Evolutionary conservation across 1,284 basidiomycete species (phyloP).

Genomic region (Dichomitus squalens): DNA sequence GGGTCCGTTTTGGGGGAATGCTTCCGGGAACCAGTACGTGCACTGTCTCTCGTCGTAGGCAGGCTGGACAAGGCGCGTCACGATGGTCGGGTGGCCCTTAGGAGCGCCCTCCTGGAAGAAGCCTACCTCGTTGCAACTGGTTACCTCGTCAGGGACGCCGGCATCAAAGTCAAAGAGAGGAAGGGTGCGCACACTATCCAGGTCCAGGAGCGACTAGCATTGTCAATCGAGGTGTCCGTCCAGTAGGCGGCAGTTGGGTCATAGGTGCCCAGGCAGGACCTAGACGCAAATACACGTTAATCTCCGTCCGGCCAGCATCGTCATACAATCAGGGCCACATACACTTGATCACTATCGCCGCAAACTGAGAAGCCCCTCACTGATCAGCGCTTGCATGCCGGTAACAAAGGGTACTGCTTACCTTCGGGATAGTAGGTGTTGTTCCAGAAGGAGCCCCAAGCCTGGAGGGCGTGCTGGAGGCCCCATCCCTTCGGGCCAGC

Average conservation of each 20-base stretch:
- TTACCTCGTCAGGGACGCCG: neutral
- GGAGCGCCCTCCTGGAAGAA: constrained; percentile 66
- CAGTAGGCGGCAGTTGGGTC: constrained; percentile 48
- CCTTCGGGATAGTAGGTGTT: constrained; percentile 43
- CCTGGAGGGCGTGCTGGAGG: constrained; percentile 56
- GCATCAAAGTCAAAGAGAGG: neutral
- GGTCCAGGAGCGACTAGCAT: constrained; percentile 55
- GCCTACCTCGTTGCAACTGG: constrained; percentile 70
- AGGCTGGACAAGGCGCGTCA: constrained; percentile 63
- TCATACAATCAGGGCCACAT: constrained; percentile 21
- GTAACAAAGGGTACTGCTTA: constrained; percentile 31
- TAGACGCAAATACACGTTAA: constrained; percentile 23
- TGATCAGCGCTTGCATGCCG: neutral
- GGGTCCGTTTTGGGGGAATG: constrained; percentile 43
- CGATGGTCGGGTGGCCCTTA: constrained; percentile 49
- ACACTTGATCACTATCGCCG: constrained; percentile 43
- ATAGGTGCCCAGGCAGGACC: constrained; percentile 62
- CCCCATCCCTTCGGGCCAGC: constrained; percentile 65
- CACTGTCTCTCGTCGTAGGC: constrained; percentile 67
- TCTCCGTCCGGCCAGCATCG: neutral
- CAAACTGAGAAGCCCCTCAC: constrained; percentile 42
- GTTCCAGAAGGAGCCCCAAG: constrained; percentile 64
- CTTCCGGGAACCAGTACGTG: constrained; percentile 57
- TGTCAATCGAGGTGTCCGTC: constrained; percentile 55
- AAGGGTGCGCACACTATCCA: constrained; percentile 56